Evolutionary conservation across 148 eudicot genomes (phyloP), one percentile per base, ranked within the genome.

Genomic region (Agrostemma githago): DNA sequence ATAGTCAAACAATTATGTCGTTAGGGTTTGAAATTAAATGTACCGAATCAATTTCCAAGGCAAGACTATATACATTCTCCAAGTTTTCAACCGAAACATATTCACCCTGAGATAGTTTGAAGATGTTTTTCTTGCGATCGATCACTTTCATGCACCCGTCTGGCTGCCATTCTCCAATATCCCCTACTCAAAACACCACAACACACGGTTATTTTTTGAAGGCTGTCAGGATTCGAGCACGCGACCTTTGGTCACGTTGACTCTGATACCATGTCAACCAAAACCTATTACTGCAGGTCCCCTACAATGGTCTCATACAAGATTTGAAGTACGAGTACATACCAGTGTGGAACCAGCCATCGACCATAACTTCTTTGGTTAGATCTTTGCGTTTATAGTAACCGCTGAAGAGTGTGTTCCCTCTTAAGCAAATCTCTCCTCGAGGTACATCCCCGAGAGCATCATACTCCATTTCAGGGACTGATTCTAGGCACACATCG

Each of bases 301-400:
- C n/a, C n/a, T n/a, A n/a, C n/a, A n/a, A n/a, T n/a, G n/a, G n/a
- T n/a, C n/a, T n/a, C n/a, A n/a, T n/a, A n/a, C n/a, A 26, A 26
- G 34, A 26, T 26, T 26, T 26, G 34, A 26, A 26, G 34, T 26
- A 26, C 34, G 34, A 26, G 34, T 0, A 26, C 34, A 1, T 26
- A 93, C 98, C 98, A 71, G 98, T 93, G 81, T 93, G 98, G 77
- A 93, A 91, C 98, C 98, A 93, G 75, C 93, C 95, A 70, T 91
- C 86, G 74, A 81, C 65, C 78, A 89, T 77, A 66, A 84, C 95
- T 77, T 93, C 95, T 41, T 84, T 80, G 2, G 97, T 93, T 72
- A 93, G 97, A 74, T 93, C 98, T 68, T 88, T 91, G 0, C 93
- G 88, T 77, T 93, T 93, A 74, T 83, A 83, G 79, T 93, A 93